Evolutionary conservation across 2,329 filamentous ascomycete species (phyloP).

Genomic region (Cytospora chrysosperma): DNA sequence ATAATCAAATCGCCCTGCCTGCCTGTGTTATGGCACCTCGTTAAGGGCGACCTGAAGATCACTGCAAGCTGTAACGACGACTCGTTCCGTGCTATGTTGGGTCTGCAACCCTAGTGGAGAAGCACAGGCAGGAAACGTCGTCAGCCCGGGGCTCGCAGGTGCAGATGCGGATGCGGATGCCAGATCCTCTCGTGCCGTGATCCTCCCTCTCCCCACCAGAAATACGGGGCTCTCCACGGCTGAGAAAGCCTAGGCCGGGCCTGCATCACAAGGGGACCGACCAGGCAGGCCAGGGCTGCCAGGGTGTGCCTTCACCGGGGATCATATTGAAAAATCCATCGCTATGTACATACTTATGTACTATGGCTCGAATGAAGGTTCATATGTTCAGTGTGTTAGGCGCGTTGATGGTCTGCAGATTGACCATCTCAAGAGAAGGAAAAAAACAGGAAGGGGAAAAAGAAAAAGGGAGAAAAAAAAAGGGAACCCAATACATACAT

Average conservation of each 20-base stretch:
- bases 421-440: too few relatives aligned
- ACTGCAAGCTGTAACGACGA: conserved; percentile 6
- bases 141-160: conserved; percentile 15
- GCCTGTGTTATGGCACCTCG: not conserved
- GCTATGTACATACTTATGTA: too few relatives aligned
- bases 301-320: not conserved
- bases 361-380: too few relatives aligned
- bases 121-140: not conserved
- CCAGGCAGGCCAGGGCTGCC: not conserved
- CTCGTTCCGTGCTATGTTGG: conserved; percentile 6
- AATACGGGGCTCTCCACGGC: conserved; percentile 22
- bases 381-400: not conserved
- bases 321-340: too few relatives aligned
- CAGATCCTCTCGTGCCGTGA: conserved; percentile 15
- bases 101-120: conserved; percentile 1
- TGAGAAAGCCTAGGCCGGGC: conserved; percentile 5
- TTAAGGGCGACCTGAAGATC: conserved; percentile 12
- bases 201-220: conserved; percentile 12
- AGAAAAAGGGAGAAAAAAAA: not conserved
- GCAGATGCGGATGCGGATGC: conserved; percentile 10
- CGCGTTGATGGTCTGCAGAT: not conserved
- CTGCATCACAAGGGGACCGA: conserved; percentile 19
- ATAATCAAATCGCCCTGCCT: not conserved
- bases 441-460: too few relatives aligned
- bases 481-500: not conserved